Base-by-base conservation (phyloP, 1,139 yeast species). In the Debaryomycetaceae sp. region DNA sequence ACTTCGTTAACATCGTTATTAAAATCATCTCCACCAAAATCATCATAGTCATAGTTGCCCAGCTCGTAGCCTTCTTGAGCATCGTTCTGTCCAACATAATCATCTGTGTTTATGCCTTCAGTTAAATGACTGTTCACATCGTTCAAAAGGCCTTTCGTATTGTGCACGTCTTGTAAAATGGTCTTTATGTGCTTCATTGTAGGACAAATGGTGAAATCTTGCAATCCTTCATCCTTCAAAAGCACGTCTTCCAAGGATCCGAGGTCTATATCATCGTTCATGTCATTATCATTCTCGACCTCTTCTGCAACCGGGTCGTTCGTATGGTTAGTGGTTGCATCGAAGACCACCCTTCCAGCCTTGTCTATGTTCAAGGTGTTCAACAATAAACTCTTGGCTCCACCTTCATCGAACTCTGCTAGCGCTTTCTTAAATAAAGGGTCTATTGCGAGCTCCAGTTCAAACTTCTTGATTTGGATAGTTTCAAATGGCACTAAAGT, bases 401-500 rank as follows among this genome's bases (percentile, higher is more conserved):
- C 97, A 34, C 97, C 97, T 66, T 91, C 97, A 62, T 91, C 97
- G 57, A 90, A 91, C 49, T 90, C 97, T 0, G 96, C 88, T 41
- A 91, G 73, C 42, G 95, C 91, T 57, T 89, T 89, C 50, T 88
- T 85, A 65, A 91, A 89, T 42, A 91, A 71, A 0, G 97, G 97
- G 63, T 91, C 97, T 42, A 89, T 85, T 6, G 85, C 78, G 27
- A 87, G 67, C 54, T 87, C 96, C 51, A 85, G 83, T 42, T 89
- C 96, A 38, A 87, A 67, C 51, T 85, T 82, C 59, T 85, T 86
- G 48, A 86, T 72, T 52, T 70, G 72, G n/a, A 90, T 72, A 20
- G 78, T 66, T 5, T 80, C 83, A 57, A 86, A 86, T 17, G 75
- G 75, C 4, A 74, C 78, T 47, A 74, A 57, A 0, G 78, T 74